Percentiles rank a stretch among this genome's conserved stretches.
Evolutionary conservation across 257 asterid genomes (phyloP).

Genomic region (Ilex aquifolium): DNA sequence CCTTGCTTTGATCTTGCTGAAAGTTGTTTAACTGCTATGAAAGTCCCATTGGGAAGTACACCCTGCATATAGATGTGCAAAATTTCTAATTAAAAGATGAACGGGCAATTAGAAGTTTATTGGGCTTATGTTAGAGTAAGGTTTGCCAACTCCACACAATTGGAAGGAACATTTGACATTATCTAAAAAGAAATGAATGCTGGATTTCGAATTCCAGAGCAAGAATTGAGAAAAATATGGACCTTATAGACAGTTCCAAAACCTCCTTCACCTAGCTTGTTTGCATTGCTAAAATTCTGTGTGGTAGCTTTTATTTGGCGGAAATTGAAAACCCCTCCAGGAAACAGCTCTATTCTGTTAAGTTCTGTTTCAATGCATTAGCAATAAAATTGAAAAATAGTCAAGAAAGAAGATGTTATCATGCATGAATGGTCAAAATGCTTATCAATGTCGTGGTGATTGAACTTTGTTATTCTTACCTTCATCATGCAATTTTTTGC

Average conservation of each 20-base stretch:
- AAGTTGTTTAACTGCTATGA: conserved; percentile 39
- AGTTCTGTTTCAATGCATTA: conserved; percentile 20
- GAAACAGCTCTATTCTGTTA: conserved; percentile 28
- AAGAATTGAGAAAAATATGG: too few relatives aligned
- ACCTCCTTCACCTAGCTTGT: conserved; percentile 47
- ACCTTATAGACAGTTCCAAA: conserved; percentile 47
- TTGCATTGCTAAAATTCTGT: conserved; percentile 26
- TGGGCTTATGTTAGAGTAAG: neutral
- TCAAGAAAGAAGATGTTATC: too few relatives aligned
- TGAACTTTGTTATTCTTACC: conserved; percentile 26
- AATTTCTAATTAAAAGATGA: neutral
- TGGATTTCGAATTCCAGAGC: too few relatives aligned
- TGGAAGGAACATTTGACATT: too few relatives aligned
- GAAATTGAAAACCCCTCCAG: conserved; percentile 33
- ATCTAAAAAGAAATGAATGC: neutral
- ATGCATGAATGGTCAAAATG: neutral
- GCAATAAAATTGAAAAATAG: too few relatives aligned
- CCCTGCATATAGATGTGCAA: conserved; percentile 20
- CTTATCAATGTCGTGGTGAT: too few relatives aligned
- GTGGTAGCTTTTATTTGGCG: conserved; percentile 40
- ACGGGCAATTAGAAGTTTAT: too few relatives aligned
- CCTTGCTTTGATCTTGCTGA: conserved; percentile 46
- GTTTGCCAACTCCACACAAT: neutral
- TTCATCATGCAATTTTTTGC: conserved; percentile 43
- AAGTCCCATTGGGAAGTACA: conserved; percentile 23